phyloP scores from a whole-genome alignment of 192 early-diverging fungal genomes.

The Kappamyces sp. region DNA sequence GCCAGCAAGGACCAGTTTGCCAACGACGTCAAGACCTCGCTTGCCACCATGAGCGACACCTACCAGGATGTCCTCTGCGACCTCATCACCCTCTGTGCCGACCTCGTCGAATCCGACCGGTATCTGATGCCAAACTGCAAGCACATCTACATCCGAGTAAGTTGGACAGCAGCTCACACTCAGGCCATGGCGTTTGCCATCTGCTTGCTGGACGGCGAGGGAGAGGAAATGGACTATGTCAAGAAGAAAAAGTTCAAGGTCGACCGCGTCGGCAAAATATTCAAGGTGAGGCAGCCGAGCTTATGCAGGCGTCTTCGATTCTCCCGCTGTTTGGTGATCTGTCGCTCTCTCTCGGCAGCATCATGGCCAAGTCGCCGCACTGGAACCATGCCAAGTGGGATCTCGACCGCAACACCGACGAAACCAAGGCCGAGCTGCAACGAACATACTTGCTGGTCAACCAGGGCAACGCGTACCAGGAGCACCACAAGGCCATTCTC shows the following conservation, averaged over 20 bases:
- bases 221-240: conserved; percentile 36
- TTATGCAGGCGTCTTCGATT: conserved; percentile 29
- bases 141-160: conserved; percentile 34
- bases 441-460: conserved; percentile 17
- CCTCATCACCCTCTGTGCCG: conserved; percentile 35
- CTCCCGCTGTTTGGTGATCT: conserved; percentile 45
- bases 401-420: conserved; percentile 14
- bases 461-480: conserved; percentile 14
- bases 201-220: conserved; percentile 36
- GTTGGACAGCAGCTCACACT: not conserved
- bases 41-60: conserved; percentile 19
- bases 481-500: no score
- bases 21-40: conserved; percentile 29
- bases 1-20: conserved; percentile 38
- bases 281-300: conserved; percentile 26
- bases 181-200: conserved; percentile 47
- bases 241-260: conserved; percentile 44
- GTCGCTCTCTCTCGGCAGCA: conserved; percentile 28
- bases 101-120: conserved; percentile 27
- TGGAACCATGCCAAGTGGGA: conserved; percentile 27
- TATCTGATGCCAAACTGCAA: conserved; percentile 27
- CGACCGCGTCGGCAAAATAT: conserved; percentile 39
- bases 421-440: conserved; percentile 13
- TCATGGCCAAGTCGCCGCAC: conserved; percentile 45
- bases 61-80: conserved; percentile 43